A percentile compares a stretch with the other conserved stretches of the same genome.
Conservation (phyloP, 371 early-diverging fungal species). For the Entomophthora muscae region DNA sequence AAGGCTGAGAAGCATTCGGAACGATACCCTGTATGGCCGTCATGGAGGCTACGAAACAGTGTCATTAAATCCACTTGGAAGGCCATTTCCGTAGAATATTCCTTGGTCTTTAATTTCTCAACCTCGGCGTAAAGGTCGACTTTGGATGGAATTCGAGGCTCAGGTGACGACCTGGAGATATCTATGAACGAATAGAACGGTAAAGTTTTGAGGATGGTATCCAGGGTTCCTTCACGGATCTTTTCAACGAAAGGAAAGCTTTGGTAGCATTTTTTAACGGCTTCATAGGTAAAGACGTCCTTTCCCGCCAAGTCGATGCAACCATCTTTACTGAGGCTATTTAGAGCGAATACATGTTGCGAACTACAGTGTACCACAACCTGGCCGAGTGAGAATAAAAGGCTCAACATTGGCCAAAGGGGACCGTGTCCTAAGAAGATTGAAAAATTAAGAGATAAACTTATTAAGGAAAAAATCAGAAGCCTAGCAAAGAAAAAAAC, state of each 20-base stretch:
- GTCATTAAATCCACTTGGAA: background rate
- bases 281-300: background rate
- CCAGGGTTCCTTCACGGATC: background rate
- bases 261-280: background rate
- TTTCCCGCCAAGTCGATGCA: background rate
- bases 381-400: too few species aligned
- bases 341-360: background rate
- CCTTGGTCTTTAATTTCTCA: background rate
- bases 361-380: background rate
- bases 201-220: background rate
- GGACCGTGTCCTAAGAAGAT: too few species aligned
- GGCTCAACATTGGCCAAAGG: too few species aligned
- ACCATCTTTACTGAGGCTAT: background rate
- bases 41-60: background rate
- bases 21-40: conserved; percentile 5
- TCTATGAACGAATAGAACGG: conserved; percentile 6
- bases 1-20: background rate
- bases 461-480: too few species aligned
- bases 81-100: background rate
- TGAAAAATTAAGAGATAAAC: too few species aligned
- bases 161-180: background rate
- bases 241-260: background rate
- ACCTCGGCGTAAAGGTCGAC: conserved; percentile 1
- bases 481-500: too few species aligned
- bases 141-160: background rate